These are phyloP conservation scores for Yamadazyma endophytica DNA, from an alignment of 805 yeast genomes.

Conservation along the genomic window DNA sequence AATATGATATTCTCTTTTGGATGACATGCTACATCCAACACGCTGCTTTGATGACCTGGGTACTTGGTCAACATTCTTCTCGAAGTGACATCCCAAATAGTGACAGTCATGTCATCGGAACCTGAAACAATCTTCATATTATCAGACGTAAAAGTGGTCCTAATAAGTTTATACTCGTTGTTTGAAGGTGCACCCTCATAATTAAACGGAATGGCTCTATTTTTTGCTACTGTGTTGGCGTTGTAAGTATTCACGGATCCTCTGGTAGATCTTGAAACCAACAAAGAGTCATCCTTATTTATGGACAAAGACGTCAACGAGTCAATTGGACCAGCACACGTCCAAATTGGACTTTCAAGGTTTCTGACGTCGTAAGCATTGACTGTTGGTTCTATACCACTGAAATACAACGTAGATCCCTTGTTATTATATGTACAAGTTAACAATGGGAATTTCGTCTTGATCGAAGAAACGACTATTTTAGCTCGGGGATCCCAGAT, in stretches of 20 bases:
- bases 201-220: conserved; percentile 41
- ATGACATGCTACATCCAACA: conserved; percentile 56
- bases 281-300: conserved; percentile 42
- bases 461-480: conserved; percentile 30
- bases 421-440: conserved; percentile 34
- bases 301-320: conserved; percentile 54
- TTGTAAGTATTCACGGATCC: conserved; percentile 56
- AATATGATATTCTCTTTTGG: conserved; percentile 38
- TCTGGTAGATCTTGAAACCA: conserved; percentile 53
- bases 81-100: conserved; percentile 57
- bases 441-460: conserved; percentile 56
- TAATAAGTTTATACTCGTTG: conserved; percentile 46
- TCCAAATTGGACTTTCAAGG: conserved; percentile 40
- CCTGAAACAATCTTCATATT: conserved; percentile 50
- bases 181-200: conserved; percentile 55
- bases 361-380: conserved; percentile 56
- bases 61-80: conserved; percentile 44
- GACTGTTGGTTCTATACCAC: conserved; percentile 68
- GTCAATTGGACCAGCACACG: conserved; percentile 40
- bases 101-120: conserved; percentile 54
- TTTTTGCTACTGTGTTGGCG: conserved; percentile 39
- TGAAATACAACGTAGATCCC: conserved; percentile 45
- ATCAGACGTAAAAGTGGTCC: conserved; percentile 45
- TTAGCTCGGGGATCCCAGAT: conserved; percentile 69
- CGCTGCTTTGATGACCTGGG: conserved; percentile 60